Percentiles rank a stretch among this genome's conserved stretches.
phyloP scores from a whole-genome alignment of 345 rosid species.

The Sisymbrium altissimum region DNA sequence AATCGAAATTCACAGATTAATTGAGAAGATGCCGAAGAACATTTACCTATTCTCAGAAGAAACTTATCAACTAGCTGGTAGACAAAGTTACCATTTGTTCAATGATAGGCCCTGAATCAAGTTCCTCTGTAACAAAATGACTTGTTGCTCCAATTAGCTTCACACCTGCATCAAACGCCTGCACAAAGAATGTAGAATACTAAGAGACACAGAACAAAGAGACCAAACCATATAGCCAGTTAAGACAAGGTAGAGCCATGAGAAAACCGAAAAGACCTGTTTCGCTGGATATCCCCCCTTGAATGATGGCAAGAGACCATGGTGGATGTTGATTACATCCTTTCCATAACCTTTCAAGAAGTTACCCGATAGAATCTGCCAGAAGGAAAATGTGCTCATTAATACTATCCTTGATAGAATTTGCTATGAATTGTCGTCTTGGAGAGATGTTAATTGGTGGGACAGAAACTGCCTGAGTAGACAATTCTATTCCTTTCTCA shows the following conservation, averaged over 20 bases:
- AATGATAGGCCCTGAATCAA: slow-evolving; percentile 91
- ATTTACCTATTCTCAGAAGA: not conserved
- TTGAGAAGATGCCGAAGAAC: slow-evolving; percentile 1
- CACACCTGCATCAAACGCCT: slow-evolving; percentile 98
- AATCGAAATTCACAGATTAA: slow-evolving; percentile 1
- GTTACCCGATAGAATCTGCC: slow-evolving; percentile 65
- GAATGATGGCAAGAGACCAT: slow-evolving; percentile 94
- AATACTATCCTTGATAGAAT: not conserved
- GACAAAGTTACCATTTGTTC: slow-evolving; percentile 74
- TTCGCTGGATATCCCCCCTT: slow-evolving; percentile 77
- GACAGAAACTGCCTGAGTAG: not conserved
- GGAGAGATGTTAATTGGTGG: not conserved
- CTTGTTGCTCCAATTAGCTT: slow-evolving; percentile 91
- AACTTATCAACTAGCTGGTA: not conserved
- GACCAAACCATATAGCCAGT: not conserved
- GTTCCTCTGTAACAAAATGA: slow-evolving; percentile 94
- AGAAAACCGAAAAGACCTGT: slow-evolving; percentile 47
- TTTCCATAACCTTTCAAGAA: slow-evolving; percentile 72
- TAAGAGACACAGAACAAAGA: slow-evolving; percentile 12
- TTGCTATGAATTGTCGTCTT: not conserved
- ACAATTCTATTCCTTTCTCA: not conserved
- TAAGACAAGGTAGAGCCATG: not conserved
- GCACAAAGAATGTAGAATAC: slow-evolving; percentile 40
- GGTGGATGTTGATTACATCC: slow-evolving; percentile 94
- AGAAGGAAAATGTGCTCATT: not conserved